phyloP scores from a whole-genome alignment of 257 asterid genomes.

The Ophiorrhiza pumila region DNA sequence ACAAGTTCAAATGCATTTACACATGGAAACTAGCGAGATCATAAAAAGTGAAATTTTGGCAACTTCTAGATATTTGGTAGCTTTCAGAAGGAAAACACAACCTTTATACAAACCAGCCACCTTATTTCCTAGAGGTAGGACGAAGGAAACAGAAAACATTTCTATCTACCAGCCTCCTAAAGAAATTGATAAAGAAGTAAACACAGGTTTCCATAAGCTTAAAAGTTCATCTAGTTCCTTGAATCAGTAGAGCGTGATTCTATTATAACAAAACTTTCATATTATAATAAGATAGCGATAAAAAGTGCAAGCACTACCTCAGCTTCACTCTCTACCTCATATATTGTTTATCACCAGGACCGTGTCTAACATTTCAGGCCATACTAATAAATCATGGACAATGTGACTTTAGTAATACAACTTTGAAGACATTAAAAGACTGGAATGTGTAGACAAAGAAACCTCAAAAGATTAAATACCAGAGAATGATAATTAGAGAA shows the following conservation, averaged over 20 bases:
- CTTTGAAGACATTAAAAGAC: neutral
- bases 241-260: neutral
- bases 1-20: neutral
- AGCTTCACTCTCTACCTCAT: neutral
- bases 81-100: neutral
- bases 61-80: neutral
- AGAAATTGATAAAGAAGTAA: neutral
- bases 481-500: neutral
- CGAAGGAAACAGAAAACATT: neutral
- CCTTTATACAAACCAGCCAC: neutral
- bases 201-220: neutral
- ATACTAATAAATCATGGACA: neutral
- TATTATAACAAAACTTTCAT: neutral
- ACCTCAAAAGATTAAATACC: neutral
- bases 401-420: neutral
- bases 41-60: neutral
- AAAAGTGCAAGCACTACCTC: neutral
- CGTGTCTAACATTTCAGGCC: neutral
- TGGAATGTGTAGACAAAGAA: neutral
- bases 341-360: neutral
- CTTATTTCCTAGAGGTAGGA: neutral
- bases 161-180: neutral
- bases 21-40: neutral
- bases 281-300: neutral
- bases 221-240: neutral